Evolutionary conservation across 805 yeast species (phyloP).

Genomic region (Nakazawaea holstii): DNA sequence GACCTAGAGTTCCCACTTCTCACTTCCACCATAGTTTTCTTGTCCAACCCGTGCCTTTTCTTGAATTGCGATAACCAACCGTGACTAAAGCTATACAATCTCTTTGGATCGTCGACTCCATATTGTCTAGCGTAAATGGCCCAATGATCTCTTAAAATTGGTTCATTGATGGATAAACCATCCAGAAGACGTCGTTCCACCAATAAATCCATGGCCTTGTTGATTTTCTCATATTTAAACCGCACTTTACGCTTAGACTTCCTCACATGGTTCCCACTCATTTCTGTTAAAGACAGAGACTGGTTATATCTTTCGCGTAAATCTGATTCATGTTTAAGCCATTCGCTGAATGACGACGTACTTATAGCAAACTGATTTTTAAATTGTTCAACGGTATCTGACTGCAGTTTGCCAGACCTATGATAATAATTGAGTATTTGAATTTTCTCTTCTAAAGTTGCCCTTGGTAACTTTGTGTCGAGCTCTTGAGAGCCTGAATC

Average conservation of each 20-base stretch:
- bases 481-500: background rate
- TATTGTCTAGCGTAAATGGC: slow-evolving; percentile 44
- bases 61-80: slow-evolving; percentile 63
- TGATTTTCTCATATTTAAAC: slow-evolving; percentile 53
- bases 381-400: slow-evolving; percentile 50
- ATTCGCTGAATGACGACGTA: slow-evolving; percentile 56
- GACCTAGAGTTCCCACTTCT: slow-evolving; percentile 1
- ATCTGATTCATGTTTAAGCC: slow-evolving; percentile 52
- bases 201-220: slow-evolving; percentile 51
- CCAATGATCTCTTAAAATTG: slow-evolving; percentile 54
- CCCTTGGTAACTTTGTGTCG: slow-evolving; percentile 33
- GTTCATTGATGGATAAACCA: slow-evolving; percentile 47
- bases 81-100: slow-evolving; percentile 49
- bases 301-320: slow-evolving; percentile 39
- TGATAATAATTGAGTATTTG: slow-evolving; percentile 49
- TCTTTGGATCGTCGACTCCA: slow-evolving; percentile 57
- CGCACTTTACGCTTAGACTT: slow-evolving; percentile 38
- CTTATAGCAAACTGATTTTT: slow-evolving; percentile 46
- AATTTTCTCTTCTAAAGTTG: slow-evolving; percentile 55
- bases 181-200: slow-evolving; percentile 39
- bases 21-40: slow-evolving; percentile 23
- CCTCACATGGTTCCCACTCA: slow-evolving; percentile 18
- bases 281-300: slow-evolving; percentile 19
- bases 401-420: slow-evolving; percentile 44
- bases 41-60: slow-evolving; percentile 47